phyloP scores from a whole-genome alignment of 1,284 basidiomycete species.

The Takashimella koratensis region DNA sequence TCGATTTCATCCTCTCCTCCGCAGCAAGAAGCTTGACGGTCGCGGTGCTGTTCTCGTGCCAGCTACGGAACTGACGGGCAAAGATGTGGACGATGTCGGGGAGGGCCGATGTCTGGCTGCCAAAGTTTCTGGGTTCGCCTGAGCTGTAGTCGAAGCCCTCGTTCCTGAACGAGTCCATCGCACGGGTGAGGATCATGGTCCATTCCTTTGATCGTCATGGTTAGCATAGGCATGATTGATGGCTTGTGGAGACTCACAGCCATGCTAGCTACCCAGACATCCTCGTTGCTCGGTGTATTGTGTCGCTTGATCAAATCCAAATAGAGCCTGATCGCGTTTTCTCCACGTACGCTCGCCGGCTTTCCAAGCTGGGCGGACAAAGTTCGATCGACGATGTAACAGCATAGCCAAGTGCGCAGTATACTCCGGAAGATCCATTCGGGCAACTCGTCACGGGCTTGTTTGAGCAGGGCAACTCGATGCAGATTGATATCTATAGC shows the following conservation, averaged over 20 bases:
- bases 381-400: constrained; percentile 26
- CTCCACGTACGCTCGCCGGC: constrained; percentile 16
- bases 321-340: constrained; percentile 17
- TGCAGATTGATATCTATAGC: constrained; percentile 39
- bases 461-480: constrained; percentile 23
- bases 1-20: neutral
- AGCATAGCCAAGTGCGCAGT: constrained; percentile 31
- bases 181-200: constrained; percentile 24
- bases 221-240: neutral
- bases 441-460: constrained; percentile 25
- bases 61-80: constrained; percentile 19
- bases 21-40: neutral
- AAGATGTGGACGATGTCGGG: constrained; percentile 16
- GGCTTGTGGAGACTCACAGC: constrained; percentile 13
- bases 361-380: constrained; percentile 30
- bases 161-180: constrained; percentile 21
- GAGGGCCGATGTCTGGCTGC: constrained; percentile 3
- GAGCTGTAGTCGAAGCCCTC: constrained; percentile 6
- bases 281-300: constrained; percentile 9
- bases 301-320: constrained; percentile 10
- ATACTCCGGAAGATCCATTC: constrained; percentile 23
- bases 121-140: neutral
- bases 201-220: constrained; percentile 21
- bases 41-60: constrained; percentile 11
- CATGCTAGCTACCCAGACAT: constrained; percentile 22